phyloP scores from a whole-genome alignment of 164 flowering plant genomes.

The Houttuynia cordata region DNA sequence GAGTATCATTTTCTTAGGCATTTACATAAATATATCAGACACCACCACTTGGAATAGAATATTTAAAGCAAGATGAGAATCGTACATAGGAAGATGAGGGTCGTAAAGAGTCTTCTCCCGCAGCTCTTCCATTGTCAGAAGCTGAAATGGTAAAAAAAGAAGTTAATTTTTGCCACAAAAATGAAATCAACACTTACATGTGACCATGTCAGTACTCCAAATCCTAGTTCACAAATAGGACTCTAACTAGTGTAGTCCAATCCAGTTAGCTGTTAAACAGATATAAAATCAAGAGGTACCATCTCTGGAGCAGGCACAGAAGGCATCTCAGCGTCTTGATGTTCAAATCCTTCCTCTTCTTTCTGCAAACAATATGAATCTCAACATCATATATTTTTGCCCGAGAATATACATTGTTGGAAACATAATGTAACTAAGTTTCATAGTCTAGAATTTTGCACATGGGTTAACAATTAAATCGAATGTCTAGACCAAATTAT shows the following conservation, averaged over 20 bases:
- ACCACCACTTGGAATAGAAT: background rate
- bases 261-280: background rate
- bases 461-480: too few species aligned
- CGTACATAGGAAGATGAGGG: conserved; percentile 80
- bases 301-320: conserved; percentile 66
- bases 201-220: background rate
- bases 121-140: conserved; percentile 70
- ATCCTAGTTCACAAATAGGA: background rate
- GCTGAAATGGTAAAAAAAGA: conserved; percentile 30
- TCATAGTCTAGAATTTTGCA: too few species aligned
- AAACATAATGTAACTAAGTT: too few species aligned
- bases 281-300: conserved; percentile 23
- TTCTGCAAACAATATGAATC: conserved; percentile 30
- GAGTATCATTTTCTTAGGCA: background rate
- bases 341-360: conserved; percentile 69
- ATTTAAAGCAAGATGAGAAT: background rate
- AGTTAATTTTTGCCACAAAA: background rate
- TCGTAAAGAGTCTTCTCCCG: conserved; percentile 67
- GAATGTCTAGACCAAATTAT: too few species aligned
- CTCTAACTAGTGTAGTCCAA: background rate
- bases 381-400: too few species aligned
- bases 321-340: conserved; percentile 72
- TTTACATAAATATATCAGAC: too few species aligned
- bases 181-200: background rate
- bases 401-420: background rate